Conservation (phyloP, 106 monocot species). For the Gastrodia elata region DNA sequence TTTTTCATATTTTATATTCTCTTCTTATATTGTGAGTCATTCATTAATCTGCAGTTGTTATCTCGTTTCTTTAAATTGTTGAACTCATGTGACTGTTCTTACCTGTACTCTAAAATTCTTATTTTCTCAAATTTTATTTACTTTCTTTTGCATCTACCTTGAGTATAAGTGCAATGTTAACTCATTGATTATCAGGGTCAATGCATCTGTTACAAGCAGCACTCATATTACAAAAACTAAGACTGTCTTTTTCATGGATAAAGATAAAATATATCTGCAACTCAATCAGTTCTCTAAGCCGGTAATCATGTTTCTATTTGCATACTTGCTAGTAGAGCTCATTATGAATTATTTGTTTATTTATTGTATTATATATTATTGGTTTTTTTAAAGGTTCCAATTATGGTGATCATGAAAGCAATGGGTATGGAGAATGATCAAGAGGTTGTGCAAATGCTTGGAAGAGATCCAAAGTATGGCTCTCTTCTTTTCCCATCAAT, state of each 20-base stretch:
- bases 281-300: constrained; percentile 84
- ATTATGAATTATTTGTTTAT: constrained; percentile 7
- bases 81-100: not conserved
- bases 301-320: constrained; percentile 14
- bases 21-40: not conserved
- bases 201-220: constrained; percentile 88
- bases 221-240: constrained; percentile 92
- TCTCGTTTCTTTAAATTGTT: not conserved
- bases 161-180: not conserved
- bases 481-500: constrained; percentile 72
- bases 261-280: constrained; percentile 86
- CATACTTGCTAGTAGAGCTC: not conserved
- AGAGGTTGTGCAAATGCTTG: constrained; percentile 93
- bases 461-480: constrained; percentile 85
- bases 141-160: not conserved
- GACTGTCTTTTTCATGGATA: constrained; percentile 82
- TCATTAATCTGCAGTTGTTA: not conserved
- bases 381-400: constrained; percentile 53
- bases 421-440: constrained; percentile 97
- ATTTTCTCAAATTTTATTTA: not conserved
- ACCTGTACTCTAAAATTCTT: not conserved
- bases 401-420: constrained; percentile 80
- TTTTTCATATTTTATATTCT: not conserved
- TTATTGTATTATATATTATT: constrained; percentile 1
- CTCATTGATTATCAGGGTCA: constrained; percentile 40